Percentiles rank a stretch among this genome's conserved stretches.
These are phyloP conservation scores for Porpolomopsis calyptriformis DNA, from an alignment of 768 basidiomycete genomes.

Conservation along the genomic window DNA sequence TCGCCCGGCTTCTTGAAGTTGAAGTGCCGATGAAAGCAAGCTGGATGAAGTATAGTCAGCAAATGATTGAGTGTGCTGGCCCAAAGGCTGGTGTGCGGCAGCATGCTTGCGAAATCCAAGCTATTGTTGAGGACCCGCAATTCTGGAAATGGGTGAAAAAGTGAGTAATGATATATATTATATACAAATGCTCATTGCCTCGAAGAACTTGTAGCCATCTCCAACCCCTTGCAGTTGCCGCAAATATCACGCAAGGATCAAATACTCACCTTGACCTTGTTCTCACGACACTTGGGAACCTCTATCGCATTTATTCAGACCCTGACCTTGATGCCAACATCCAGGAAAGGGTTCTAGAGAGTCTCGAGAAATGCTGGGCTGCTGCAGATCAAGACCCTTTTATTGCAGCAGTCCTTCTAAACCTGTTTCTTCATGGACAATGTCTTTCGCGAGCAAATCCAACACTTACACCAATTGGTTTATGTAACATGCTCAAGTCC, in stretches of 20 bases:
- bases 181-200: neutral
- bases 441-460: too few species aligned
- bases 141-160: too few species aligned
- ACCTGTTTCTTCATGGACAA: slow-evolving; percentile 14
- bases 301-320: slow-evolving; percentile 14
- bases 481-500: too few species aligned
- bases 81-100: slow-evolving; percentile 5
- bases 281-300: slow-evolving; percentile 15
- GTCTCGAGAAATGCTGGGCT: slow-evolving; percentile 19
- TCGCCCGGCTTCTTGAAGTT: slow-evolving; percentile 10
- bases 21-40: slow-evolving; percentile 7
- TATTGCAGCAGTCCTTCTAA: slow-evolving; percentile 20
- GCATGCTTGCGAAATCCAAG: too few species aligned
- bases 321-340: slow-evolving; percentile 12
- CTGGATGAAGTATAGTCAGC: slow-evolving; percentile 4
- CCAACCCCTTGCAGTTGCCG: slow-evolving; percentile 18
- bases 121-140: too few species aligned
- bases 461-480: too few species aligned
- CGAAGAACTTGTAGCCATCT: slow-evolving; percentile 10
- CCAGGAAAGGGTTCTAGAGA: slow-evolving; percentile 9
- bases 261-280: too few species aligned
- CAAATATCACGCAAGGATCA: slow-evolving; percentile 19
- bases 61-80: slow-evolving; percentile 8
- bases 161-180: neutral
- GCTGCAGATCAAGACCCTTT: slow-evolving; percentile 22